Evolutionary conservation across 352 stramenopile species (phyloP).

Genomic region (Phytopythium mirpurense): DNA sequence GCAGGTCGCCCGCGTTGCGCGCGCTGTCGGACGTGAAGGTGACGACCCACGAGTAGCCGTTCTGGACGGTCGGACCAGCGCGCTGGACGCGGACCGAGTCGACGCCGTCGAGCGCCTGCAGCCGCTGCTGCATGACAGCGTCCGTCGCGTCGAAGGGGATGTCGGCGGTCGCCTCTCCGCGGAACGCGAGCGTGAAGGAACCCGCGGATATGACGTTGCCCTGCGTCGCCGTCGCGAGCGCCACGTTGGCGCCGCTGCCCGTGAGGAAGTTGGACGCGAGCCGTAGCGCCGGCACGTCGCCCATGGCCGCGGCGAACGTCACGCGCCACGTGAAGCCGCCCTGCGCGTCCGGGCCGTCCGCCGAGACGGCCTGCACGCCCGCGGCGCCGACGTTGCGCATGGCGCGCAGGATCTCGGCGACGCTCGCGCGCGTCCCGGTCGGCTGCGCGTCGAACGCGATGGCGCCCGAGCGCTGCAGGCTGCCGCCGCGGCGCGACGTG

Average conservation of each 20-base stretch:
- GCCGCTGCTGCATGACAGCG: conserved; percentile 43
- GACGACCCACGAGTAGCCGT: conserved; percentile 68
- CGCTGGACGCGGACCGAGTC: conserved; percentile 56
- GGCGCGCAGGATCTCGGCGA: conserved; percentile 71
- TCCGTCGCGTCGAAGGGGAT: conserved; percentile 82
- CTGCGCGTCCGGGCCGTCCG: conserved; percentile 63
- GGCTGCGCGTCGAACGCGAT: conserved; percentile 80
- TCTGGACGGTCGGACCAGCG: conserved; percentile 43
- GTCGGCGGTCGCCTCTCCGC: conserved; percentile 81
- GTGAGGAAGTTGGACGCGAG: conserved; percentile 67
- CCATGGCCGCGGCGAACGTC: conserved; percentile 68
- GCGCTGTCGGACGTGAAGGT: conserved; percentile 63
- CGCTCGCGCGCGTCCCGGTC: conserved; percentile 37
- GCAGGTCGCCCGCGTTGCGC: conserved; percentile 55
- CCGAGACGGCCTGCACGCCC: conserved; percentile 53
- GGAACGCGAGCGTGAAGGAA: conserved; percentile 91
- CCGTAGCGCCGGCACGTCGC: conserved; percentile 52
- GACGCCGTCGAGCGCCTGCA: conserved; percentile 57
- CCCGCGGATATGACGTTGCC: conserved; percentile 74
- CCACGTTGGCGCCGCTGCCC: conserved; percentile 60
- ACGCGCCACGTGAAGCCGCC: conserved; percentile 92
- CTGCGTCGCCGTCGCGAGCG: conserved; percentile 47
- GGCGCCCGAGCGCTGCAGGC: conserved; percentile 88
- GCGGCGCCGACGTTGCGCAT: conserved; percentile 70
- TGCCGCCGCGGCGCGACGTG: conserved; percentile 80